These are phyloP conservation scores for Fennellomyces sp. DNA, from an alignment of 371 early-diverging fungal species.

Conservation along the genomic window DNA sequence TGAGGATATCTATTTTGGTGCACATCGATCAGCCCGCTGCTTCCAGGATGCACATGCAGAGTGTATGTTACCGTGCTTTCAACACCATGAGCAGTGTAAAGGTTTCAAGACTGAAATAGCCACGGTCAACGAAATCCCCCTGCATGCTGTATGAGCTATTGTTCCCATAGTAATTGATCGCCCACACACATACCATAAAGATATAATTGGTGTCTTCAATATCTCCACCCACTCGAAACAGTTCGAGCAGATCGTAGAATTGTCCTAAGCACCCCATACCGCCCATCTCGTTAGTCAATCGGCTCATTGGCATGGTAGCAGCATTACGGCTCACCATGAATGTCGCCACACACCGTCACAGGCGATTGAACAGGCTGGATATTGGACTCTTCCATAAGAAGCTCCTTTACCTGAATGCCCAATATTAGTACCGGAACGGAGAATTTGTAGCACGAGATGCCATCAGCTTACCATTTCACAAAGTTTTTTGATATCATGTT, in stretches of 20 bases:
- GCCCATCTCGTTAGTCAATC: too few relatives aligned
- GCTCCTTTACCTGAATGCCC: constrained; percentile 84
- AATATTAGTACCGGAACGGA: constrained; percentile 1
- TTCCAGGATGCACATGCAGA: not conserved
- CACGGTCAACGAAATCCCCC: constrained; percentile 99
- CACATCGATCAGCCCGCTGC: not conserved
- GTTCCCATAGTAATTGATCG: too few relatives aligned
- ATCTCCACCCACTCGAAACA: constrained; percentile 98
- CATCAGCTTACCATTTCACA: constrained; percentile 79
- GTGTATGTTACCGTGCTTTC: constrained; percentile 85
- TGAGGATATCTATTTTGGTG: constrained; percentile 65
- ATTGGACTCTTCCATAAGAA: constrained; percentile 95
- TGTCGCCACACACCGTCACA: constrained; percentile 99
- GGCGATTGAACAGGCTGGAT: constrained; percentile 96
- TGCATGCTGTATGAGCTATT: too few relatives aligned
- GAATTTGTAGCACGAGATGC: constrained; percentile 4
- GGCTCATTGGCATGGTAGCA: too few relatives aligned
- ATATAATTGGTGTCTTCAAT: constrained; percentile 99
- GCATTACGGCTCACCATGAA: constrained; percentile 91
- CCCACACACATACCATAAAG: constrained; percentile 97
- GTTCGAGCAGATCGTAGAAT: constrained; percentile 98
- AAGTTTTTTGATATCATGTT: constrained; percentile 92
- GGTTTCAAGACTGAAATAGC: constrained; percentile 99
- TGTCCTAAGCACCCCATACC: constrained; percentile 86
- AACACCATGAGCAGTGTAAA: constrained; percentile 95